phyloP scores from a whole-genome alignment of 2,329 filamentous ascomycete species.

The Talaromyces pinophilus region DNA sequence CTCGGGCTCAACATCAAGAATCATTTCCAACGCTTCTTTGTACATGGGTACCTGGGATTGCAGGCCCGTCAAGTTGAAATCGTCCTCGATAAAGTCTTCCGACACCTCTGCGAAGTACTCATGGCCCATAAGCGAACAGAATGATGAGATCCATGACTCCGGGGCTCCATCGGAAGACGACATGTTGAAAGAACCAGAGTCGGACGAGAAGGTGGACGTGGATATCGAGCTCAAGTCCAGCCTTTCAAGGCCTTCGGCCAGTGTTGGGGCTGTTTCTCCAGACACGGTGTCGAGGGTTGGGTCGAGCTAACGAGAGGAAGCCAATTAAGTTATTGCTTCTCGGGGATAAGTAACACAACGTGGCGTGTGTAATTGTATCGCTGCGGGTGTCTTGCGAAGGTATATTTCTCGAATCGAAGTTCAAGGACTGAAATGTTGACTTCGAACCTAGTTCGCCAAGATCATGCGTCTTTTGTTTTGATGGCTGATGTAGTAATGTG shows the following conservation, averaged over 20 bases:
- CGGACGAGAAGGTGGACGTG: slow-evolving; percentile 45
- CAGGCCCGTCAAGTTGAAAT: slow-evolving; percentile 96
- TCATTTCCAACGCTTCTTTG: slow-evolving; percentile 99
- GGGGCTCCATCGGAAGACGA: slow-evolving; percentile 53
- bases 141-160: slow-evolving; percentile 98
- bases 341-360: background rate
- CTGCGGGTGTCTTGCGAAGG: background rate
- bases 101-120: slow-evolving; percentile 99
- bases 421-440: background rate
- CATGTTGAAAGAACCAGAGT: slow-evolving; percentile 46
- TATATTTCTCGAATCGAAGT: background rate
- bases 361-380: background rate
- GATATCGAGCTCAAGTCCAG: slow-evolving; percentile 50
- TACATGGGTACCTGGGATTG: slow-evolving; percentile 97
- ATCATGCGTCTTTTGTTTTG: background rate
- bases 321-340: slow-evolving; percentile 3
- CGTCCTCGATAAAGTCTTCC: slow-evolving; percentile 99
- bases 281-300: slow-evolving; percentile 46
- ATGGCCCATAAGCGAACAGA: slow-evolving; percentile 91
- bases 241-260: slow-evolving; percentile 52
- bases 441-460: background rate
- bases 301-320: slow-evolving; percentile 19
- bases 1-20: slow-evolving; percentile 95
- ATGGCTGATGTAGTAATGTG: background rate
- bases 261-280: slow-evolving; percentile 47